Base-by-base conservation (phyloP, 2,329 filamentous ascomycete species). In the Apiospora pterosperma region DNA sequence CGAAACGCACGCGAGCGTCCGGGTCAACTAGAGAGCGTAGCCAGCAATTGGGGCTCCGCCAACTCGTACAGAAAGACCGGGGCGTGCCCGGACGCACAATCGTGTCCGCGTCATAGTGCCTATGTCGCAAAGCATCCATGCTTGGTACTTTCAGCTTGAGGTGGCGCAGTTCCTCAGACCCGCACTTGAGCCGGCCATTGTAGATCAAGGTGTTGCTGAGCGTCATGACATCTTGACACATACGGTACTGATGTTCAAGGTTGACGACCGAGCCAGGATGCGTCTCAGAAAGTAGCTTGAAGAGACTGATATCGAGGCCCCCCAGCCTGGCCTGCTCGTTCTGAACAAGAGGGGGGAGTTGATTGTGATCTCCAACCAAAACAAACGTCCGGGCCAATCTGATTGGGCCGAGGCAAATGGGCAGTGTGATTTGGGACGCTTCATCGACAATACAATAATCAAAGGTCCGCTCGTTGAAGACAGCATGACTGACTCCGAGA, bases 401-500 rank as follows among this genome's bases (percentile, higher is more conserved):
- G 70, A 99, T 96, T 0, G 96, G 96, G 0, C 96, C 96, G 0
- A 98, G 82, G 69, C 96, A 98, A 23, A 97, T 95, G 0, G 96
- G 96, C 23, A 99, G 81, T 0, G 96, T 99, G 74, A 99, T 98
- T 73, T 99, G 96, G 2, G 94, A 97, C 0, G 96, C 96, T 78
- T 99, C 96, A 69, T 99, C 96, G 4, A 99, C 95, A 67, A 99
- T 98, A 74, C 96, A 99, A 75, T 97, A 98, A 78, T 99, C 96
- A 70, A 99, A 99, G 0, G 90, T 88, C 5, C 96, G 90, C 73
- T 95, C 91, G 64, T 87, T 90, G 79, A 99, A 98, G 10, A 99
- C 81, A 2, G 90, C 85, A 75, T 99, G 96, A 70, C 91, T 95
- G 74, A 97, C 92, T 2, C 94, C 93, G 31, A 99, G 85, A 74